Evolutionary conservation across 257 asterid species (phyloP).

Genomic region (Prunella vulgaris): DNA sequence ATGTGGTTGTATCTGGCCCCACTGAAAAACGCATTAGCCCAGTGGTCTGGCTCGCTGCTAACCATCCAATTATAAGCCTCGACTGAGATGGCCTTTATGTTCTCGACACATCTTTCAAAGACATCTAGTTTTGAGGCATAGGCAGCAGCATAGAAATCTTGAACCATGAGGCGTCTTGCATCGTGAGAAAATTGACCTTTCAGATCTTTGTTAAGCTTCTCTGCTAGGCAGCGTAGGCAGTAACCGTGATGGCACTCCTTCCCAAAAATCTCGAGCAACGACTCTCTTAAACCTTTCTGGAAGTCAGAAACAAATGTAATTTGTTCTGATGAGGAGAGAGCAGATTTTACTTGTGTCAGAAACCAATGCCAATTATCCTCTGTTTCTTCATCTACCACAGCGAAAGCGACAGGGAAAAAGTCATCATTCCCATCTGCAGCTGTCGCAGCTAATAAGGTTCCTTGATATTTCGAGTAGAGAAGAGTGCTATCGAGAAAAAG

Average conservation of each 20-base stretch:
- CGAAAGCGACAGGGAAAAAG: conserved; percentile 87
- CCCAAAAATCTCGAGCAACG: conserved; percentile 67
- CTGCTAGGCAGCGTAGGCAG: conserved; percentile 88
- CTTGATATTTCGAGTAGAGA: conserved; percentile 94
- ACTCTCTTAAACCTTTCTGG: conserved; percentile 78
- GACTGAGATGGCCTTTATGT: conserved; percentile 86
- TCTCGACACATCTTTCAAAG: conserved; percentile 62
- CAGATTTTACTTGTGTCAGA: conserved; percentile 73
- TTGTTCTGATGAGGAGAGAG: conserved; percentile 62
- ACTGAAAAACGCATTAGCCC: conserved; percentile 82
- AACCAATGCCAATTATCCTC: conserved; percentile 96
- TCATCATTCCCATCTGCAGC: conserved; percentile 93
- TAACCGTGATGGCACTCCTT: conserved; percentile 81
- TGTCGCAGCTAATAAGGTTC: conserved; percentile 82
- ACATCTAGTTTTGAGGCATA: conserved; percentile 65
- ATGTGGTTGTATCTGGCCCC: conserved; percentile 85
- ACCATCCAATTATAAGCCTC: conserved; percentile 93
- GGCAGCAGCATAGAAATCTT: conserved; percentile 93
- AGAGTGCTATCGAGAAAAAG: conserved; percentile 87
- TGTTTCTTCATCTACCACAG: conserved; percentile 93
- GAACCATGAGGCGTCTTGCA: conserved; percentile 95
- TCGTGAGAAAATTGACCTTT: conserved; percentile 95
- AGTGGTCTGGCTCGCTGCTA: conserved; percentile 76
- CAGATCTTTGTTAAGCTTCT: conserved; percentile 84
- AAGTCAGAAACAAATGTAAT: conserved; percentile 89